Percentiles rank a stretch among this genome's conserved stretches.
Evolutionary conservation across 2,329 filamentous ascomycete genomes (phyloP).

Genomic region (Amphichorda felina): DNA sequence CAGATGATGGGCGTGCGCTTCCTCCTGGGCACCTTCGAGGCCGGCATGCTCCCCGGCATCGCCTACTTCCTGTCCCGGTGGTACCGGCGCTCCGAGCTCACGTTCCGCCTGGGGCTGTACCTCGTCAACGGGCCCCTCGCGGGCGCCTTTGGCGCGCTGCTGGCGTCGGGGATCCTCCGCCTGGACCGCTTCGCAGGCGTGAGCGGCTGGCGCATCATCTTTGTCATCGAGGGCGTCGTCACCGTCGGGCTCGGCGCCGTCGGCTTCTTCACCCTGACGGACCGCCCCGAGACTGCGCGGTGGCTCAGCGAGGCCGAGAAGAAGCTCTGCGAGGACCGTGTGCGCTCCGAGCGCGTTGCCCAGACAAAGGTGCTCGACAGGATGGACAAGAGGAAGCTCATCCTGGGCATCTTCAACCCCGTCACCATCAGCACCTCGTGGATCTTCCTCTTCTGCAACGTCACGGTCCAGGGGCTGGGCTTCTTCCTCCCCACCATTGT

Average conservation of each 20-base stretch:
- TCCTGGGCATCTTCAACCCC: conserved; percentile 51
- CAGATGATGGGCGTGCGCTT: conserved; percentile 55
- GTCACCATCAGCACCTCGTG: conserved; percentile 33
- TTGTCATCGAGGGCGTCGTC: conserved; percentile 41
- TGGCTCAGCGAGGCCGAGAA: conserved; percentile 47
- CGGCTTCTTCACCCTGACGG: conserved; percentile 21
- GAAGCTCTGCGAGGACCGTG: conserved; percentile 38
- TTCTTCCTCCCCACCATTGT: conserved; percentile 63
- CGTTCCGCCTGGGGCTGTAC: conserved; percentile 59
- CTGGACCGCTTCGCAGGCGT: conserved; percentile 56
- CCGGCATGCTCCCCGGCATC: conserved; percentile 57
- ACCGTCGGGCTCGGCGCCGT: conserved; percentile 24
- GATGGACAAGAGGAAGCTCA: conserved; percentile 44
- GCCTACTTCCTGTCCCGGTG: conserved; percentile 63
- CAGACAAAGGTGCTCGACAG: conserved; percentile 51
- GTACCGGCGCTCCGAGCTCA: conserved; percentile 63
- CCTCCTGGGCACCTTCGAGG: conserved; percentile 58
- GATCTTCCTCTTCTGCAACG: conserved; percentile 52
- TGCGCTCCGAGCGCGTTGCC: conserved; percentile 56
- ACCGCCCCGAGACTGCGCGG: conserved; percentile 37
- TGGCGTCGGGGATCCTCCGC: conserved; percentile 62
- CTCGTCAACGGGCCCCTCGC: conserved; percentile 61
- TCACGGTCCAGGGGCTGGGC: conserved; percentile 58
- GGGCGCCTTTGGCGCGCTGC: conserved; percentile 58
- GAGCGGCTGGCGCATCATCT: conserved; percentile 60